Base-by-base conservation (phyloP, 108 stramenopile genomes). In the Fistulifera pelliculosa region DNA sequence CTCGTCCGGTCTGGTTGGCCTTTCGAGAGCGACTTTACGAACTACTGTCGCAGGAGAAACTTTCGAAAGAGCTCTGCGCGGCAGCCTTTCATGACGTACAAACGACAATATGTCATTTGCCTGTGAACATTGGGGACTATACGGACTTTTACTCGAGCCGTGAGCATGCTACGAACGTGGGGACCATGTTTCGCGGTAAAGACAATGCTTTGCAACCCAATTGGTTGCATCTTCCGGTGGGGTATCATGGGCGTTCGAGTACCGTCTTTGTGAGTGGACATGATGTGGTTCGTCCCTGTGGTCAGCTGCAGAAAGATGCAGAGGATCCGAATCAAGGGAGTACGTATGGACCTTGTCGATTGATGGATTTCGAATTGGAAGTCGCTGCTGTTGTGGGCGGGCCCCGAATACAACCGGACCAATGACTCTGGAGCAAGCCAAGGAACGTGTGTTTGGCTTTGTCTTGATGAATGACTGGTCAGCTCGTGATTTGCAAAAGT, bases 401-500 rank as follows among this genome's bases (percentile, higher is more conserved):
- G 0, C 60, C 0, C 25, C 71, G 35, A 71, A 69, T 49, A 12
- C 47, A 5, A 40, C 12, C 11, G 60, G 63, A 21, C 61, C 56
- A 4, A 47, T 94, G 31, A 68, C 76, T 27, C 67, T 93, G 17
- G 71, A 66, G 39, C 69, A 91, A 53, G 95, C 93, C 7, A 67
- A 82, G 51, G 73, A 83, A 40, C 71, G 88, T 38, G 84, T 96
- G 40, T 96, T 96, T 74, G 95, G 95, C 5, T 85, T 87, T 54
- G 81, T 87, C 0, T 65, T 96, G 7, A 77, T 94, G 74, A 96
- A 96, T 58, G 95, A 96, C 65, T 96, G 95, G 95, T 79, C 78
- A 15, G 93, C 95, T 6, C 69, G 95, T 6, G 81, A 87, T 49
- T 73, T 82, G 40, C 81, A 87, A 69, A 90, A 86, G 61, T 96